A percentile compares a stretch with the other conserved stretches of the same genome.
Conservation (phyloP, 192 early-diverging fungal genomes). For the Coemansia sp. region DNA sequence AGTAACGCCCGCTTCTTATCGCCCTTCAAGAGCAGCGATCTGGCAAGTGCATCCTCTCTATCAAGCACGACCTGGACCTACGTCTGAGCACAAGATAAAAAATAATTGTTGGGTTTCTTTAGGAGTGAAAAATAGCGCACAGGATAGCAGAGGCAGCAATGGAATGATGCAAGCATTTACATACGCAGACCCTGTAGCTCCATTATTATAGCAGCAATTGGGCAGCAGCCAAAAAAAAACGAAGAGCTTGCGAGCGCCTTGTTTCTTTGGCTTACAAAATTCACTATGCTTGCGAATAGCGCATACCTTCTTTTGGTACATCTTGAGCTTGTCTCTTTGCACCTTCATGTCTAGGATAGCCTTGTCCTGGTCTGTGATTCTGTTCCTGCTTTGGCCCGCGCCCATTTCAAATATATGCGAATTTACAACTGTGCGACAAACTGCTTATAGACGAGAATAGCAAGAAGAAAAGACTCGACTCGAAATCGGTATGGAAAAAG, state of each 20-base stretch:
- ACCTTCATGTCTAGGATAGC: constrained; percentile 94
- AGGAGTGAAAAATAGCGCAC: too few relatives aligned
- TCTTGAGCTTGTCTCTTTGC: constrained; percentile 89
- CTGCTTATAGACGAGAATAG: neutral
- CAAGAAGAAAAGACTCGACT: neutral
- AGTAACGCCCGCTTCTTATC: constrained; percentile 82
- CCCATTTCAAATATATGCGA: constrained; percentile 44
- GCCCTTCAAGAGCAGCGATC: constrained; percentile 65
- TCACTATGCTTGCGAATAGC: too few relatives aligned
- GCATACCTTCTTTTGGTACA: constrained; percentile 87
- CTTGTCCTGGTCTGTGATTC: constrained; percentile 84
- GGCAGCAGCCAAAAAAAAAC: too few relatives aligned
- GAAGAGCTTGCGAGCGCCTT: neutral
- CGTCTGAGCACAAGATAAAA: neutral
- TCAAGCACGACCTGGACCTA: constrained; percentile 78
- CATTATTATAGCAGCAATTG: too few relatives aligned
- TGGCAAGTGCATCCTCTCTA: constrained; percentile 78
- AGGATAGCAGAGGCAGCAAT: too few relatives aligned
- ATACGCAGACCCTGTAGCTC: too few relatives aligned
- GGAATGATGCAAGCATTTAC: too few relatives aligned
- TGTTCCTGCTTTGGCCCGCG: constrained; percentile 51
- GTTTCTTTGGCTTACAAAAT: too few relatives aligned
- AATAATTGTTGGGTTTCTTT: too few relatives aligned
- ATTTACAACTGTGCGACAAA: neutral
- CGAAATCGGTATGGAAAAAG: too few relatives aligned